Conservation (phyloP, 345 rosid species). For the Barbarea vulgaris region DNA sequence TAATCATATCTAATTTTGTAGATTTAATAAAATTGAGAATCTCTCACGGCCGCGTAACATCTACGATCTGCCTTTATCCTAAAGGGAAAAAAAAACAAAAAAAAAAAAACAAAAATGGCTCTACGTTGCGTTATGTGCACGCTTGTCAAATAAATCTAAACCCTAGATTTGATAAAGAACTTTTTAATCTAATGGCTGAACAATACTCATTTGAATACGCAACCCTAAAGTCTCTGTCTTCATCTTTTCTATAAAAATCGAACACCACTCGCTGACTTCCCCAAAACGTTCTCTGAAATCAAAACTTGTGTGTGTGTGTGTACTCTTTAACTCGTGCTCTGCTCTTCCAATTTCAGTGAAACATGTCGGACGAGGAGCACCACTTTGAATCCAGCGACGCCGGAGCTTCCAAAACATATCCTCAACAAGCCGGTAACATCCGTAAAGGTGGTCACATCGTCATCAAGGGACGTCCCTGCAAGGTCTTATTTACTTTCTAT, state of each 20-base stretch:
- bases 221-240: constrained; percentile 6
- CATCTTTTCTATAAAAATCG: constrained; percentile 13
- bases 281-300: neutral
- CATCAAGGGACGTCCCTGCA: constrained; percentile 47
- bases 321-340: neutral
- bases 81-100: no score
- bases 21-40: neutral
- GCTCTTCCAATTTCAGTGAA: neutral
- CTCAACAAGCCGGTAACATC: constrained; percentile 46
- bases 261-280: neutral
- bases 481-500: constrained; percentile 21
- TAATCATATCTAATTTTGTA: no score
- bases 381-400: constrained; percentile 45
- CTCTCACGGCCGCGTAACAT: neutral
- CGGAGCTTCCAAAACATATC: constrained; percentile 48
- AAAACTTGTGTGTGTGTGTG: neutral
- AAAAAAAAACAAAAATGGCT: constrained; percentile 18
- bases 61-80: neutral
- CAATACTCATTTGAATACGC: neutral
- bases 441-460: constrained; percentile 47
- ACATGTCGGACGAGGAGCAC: constrained; percentile 48
- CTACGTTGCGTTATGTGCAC: constrained; percentile 17
- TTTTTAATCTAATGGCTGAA: constrained; percentile 34
- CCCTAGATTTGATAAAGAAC: neutral
- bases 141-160: constrained; percentile 11